Evolutionary conservation across 768 basidiomycete species (phyloP).

Genomic region (Pulveroboletus sp.): DNA sequence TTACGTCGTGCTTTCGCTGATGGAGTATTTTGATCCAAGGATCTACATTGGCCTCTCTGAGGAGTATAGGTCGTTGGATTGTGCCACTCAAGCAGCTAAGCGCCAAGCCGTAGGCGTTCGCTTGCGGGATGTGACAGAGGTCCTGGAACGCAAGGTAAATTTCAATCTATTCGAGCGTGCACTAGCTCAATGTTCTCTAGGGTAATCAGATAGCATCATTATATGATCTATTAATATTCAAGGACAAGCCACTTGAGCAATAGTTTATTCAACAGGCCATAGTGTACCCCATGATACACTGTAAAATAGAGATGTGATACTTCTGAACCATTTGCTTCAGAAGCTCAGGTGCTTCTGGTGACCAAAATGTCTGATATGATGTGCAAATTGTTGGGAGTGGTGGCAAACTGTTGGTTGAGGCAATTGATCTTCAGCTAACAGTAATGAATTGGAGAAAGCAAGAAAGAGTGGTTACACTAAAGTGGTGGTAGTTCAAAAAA

Average conservation of each 20-base stretch:
- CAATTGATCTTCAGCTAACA: too few species aligned
- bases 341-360: too few species aligned
- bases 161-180: background rate
- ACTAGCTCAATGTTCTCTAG: conserved; percentile 34
- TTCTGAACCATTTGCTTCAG: too few species aligned
- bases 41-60: conserved; percentile 89
- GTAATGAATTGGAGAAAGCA: too few species aligned
- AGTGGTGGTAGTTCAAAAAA: too few species aligned
- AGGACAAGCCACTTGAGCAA: conserved; percentile 49
- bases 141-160: conserved; percentile 83
- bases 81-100: conserved; percentile 73
- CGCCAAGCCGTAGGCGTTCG: conserved; percentile 86
- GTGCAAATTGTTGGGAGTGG: too few species aligned
- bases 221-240: conserved; percentile 77
- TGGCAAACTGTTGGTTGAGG: too few species aligned
- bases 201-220: conserved; percentile 93
- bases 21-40: conserved; percentile 37
- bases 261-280: conserved; percentile 2
- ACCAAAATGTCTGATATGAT: too few species aligned
- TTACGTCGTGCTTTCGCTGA: conserved; percentile 6
- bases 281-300: background rate
- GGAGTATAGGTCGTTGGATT: conserved; percentile 87
- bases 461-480: too few species aligned
- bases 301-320: background rate
- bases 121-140: conserved; percentile 85